Percentiles rank a stretch among this genome's conserved stretches.
Evolutionary conservation across 148 eudicot genomes (phyloP).

Genomic region (Heliamphora exappendiculata): DNA sequence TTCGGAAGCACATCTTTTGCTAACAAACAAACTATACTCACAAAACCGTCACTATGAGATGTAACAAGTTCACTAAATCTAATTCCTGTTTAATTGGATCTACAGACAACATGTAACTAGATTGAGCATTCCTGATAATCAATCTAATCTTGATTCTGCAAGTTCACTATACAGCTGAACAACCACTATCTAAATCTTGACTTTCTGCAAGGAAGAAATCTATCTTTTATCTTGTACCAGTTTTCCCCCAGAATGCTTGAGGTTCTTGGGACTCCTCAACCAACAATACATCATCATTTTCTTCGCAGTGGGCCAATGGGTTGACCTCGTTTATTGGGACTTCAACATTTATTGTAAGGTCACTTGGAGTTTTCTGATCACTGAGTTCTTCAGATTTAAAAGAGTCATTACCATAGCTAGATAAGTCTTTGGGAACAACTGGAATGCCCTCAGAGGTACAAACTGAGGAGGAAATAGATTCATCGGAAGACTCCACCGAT

Average conservation of each 20-base stretch:
- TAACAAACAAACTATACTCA: neutral
- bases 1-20: neutral
- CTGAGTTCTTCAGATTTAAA: slow-evolving; percentile 13
- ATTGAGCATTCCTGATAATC: neutral
- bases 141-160: neutral
- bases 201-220: neutral
- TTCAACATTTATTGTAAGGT: slow-evolving; percentile 8
- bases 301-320: neutral
- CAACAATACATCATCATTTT: neutral
- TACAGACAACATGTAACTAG: slow-evolving; percentile 5
- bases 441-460: slow-evolving; percentile 19
- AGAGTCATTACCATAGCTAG: slow-evolving; percentile 10
- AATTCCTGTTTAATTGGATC: neutral
- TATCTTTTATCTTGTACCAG: neutral
- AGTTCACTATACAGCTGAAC: slow-evolving; percentile 2
- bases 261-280: neutral
- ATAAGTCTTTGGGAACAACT: slow-evolving; percentile 10
- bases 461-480: slow-evolving; percentile 27
- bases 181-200: neutral
- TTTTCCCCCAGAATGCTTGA: slow-evolving; percentile 10
- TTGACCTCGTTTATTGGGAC: neutral
- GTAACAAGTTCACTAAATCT: neutral
- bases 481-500: slow-evolving; percentile 35
- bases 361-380: slow-evolving; percentile 10
- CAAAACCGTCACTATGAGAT: neutral